Conservation (phyloP, 2,329 filamentous ascomycete species). For the Penicillium expansum region DNA sequence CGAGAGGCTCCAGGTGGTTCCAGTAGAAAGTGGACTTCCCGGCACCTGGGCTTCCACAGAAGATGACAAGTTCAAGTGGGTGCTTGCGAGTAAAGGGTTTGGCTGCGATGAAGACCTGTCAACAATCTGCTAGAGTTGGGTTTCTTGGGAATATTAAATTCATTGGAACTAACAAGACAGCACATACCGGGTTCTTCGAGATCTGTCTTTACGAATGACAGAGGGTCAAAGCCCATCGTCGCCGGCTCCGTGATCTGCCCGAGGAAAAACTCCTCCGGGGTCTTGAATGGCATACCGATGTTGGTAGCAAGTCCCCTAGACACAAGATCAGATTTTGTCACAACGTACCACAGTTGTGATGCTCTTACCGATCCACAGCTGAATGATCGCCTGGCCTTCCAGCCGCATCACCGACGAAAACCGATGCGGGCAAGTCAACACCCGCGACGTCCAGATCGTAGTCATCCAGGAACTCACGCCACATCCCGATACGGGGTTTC, state of each 20-base stretch:
- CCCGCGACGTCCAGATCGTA: slow-evolving; percentile 56
- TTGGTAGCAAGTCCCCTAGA: slow-evolving; percentile 79
- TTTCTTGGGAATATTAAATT: background rate
- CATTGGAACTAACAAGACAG: background rate
- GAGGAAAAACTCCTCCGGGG: slow-evolving; percentile 90
- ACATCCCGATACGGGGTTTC: slow-evolving; percentile 89
- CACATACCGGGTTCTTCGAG: slow-evolving; percentile 36
- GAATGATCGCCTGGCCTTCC: slow-evolving; percentile 58
- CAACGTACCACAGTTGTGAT: background rate
- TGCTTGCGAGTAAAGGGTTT: slow-evolving; percentile 58
- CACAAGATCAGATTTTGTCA: slow-evolving; percentile 18
- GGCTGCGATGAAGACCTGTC: background rate
- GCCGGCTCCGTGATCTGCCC: slow-evolving; percentile 65
- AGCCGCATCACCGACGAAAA: slow-evolving; percentile 88
- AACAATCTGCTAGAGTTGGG: background rate
- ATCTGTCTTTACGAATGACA: slow-evolving; percentile 48
- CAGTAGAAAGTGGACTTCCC: slow-evolving; percentile 93
- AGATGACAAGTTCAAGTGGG: slow-evolving; percentile 71
- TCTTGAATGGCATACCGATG: slow-evolving; percentile 73
- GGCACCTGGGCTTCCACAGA: slow-evolving; percentile 83
- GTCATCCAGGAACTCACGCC: slow-evolving; percentile 65
- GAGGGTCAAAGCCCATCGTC: slow-evolving; percentile 68
- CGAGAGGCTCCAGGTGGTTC: slow-evolving; percentile 70
- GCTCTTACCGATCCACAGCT: slow-evolving; percentile 55
- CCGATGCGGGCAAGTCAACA: slow-evolving; percentile 67